Evolutionary conservation across 495 filamentous ascomycete genomes (phyloP).

Genomic region (Penicillium longicatenatum): DNA sequence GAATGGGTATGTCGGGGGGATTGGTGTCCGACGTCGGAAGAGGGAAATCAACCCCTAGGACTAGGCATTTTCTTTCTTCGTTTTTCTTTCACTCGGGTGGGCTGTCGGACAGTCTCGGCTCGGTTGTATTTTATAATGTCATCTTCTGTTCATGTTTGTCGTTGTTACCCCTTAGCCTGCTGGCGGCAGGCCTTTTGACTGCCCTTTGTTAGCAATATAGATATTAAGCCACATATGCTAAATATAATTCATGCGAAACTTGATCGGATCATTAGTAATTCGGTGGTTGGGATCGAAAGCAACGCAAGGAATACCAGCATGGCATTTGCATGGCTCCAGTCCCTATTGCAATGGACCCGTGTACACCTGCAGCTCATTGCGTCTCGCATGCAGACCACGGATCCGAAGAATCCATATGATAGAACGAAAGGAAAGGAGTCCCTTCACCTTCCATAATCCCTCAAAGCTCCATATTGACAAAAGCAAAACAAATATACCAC

Average conservation of each 20-base stretch:
- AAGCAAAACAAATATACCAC: slow-evolving; percentile 7
- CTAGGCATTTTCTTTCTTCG: slow-evolving; percentile 8
- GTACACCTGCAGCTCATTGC: background rate
- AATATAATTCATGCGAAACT: slow-evolving; percentile 27
- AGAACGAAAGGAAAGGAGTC: too few relatives aligned
- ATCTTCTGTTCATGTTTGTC: slow-evolving; percentile 37
- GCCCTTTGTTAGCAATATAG: slow-evolving; percentile 28
- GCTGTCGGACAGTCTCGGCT: slow-evolving; percentile 16
- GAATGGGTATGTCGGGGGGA: slow-evolving; percentile 13
- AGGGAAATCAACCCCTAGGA: background rate
- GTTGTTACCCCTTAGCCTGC: slow-evolving; percentile 29
- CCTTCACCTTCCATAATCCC: background rate
- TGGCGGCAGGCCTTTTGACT: slow-evolving; percentile 27
- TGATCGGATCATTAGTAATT: background rate
- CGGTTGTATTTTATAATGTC: slow-evolving; percentile 37
- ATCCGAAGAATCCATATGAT: background rate
- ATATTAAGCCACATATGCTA: slow-evolving; percentile 22
- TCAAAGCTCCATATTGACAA: background rate
- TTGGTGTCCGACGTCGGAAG: background rate
- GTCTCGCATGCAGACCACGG: background rate
- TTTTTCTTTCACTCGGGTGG: slow-evolving; percentile 18
- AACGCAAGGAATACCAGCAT: slow-evolving; percentile 5
- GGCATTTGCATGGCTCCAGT: slow-evolving; percentile 10
- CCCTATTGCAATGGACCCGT: slow-evolving; percentile 2
- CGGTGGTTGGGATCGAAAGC: slow-evolving; percentile 9